phyloP scores from a whole-genome alignment of 352 stramenopile genomes.

The Plasmopara halstedii region DNA sequence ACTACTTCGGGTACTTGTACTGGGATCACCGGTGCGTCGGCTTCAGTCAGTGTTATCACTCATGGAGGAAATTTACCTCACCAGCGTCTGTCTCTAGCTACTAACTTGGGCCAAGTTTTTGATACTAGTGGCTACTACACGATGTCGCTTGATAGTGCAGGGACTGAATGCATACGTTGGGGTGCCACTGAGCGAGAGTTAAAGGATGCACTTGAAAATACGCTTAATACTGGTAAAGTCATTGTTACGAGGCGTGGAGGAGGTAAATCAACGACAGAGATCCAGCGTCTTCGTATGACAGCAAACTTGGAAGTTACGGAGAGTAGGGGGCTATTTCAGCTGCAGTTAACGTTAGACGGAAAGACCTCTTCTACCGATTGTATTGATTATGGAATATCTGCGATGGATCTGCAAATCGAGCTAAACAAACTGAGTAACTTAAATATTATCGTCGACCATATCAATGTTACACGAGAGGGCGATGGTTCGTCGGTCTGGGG shows the following conservation, averaged over 20 bases:
- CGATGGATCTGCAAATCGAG: slow-evolving; percentile 39
- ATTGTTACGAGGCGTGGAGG: slow-evolving; percentile 50
- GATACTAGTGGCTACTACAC: slow-evolving; percentile 55
- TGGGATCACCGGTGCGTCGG: slow-evolving; percentile 16
- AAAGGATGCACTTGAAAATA: slow-evolving; percentile 36
- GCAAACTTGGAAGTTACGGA: slow-evolving; percentile 56
- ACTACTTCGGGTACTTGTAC: slow-evolving; percentile 19
- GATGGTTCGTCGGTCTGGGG: slow-evolving; percentile 61
- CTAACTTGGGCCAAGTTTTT: slow-evolving; percentile 67
- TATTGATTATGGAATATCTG: slow-evolving; percentile 64
- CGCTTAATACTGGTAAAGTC: slow-evolving; percentile 38
- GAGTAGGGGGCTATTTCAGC: slow-evolving; percentile 39
- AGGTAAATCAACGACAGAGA: slow-evolving; percentile 52
- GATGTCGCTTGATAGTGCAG: slow-evolving; percentile 21
- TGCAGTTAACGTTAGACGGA: slow-evolving; percentile 52
- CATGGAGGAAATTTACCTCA: slow-evolving; percentile 77
- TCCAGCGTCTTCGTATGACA: slow-evolving; percentile 61
- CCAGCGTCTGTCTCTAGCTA: slow-evolving; percentile 73
- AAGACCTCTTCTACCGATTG: slow-evolving; percentile 45
- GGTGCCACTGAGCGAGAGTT: slow-evolving; percentile 38
- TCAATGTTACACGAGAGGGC: slow-evolving; percentile 55
- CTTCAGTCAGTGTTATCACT: slow-evolving; percentile 36
- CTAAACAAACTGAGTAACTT: slow-evolving; percentile 61
- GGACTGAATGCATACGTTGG: slow-evolving; percentile 50
- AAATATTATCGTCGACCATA: slow-evolving; percentile 20